phyloP scores from a whole-genome alignment of 768 basidiomycete species.

The Cubamyces sp. region DNA sequence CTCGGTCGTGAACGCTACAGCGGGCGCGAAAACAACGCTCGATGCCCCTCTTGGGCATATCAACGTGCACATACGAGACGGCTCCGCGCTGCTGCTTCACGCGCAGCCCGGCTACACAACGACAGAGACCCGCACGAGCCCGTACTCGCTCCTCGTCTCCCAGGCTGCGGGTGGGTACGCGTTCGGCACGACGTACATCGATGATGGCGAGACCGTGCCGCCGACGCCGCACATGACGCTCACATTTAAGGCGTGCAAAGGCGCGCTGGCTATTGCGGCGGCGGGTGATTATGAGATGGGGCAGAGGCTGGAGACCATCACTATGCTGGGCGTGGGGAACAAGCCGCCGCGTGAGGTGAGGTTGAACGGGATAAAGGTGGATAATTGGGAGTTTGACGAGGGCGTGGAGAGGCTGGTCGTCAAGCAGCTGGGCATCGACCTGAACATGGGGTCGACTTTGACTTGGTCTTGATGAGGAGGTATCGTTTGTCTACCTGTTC shows the following conservation, averaged over 20 bases:
- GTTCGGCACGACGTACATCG: conserved; percentile 64
- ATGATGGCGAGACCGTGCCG: conserved; percentile 68
- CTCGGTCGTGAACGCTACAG: conserved; percentile 48
- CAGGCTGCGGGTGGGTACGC: conserved; percentile 52
- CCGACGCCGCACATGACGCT: conserved; percentile 58
- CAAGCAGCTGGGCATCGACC: conserved; percentile 41
- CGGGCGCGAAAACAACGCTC: conserved; percentile 51
- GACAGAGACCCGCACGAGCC: conserved; percentile 62
- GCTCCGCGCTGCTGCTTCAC: conserved; percentile 67
- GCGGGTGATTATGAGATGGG: conserved; percentile 46
- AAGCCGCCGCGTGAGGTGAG: conserved; percentile 44
- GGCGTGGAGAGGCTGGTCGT: conserved; percentile 48
- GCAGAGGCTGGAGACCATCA: conserved; percentile 56
- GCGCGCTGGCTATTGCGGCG: conserved; percentile 43
- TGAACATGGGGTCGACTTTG: conserved; percentile 46
- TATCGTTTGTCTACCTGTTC: too few species aligned
- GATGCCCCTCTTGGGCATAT: conserved; percentile 75
- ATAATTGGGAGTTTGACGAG: conserved; percentile 45
- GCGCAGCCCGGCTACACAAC: conserved; percentile 67
- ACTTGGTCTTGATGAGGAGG: conserved; percentile 40
- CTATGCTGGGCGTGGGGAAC: conserved; percentile 54
- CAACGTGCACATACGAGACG: conserved; percentile 75
- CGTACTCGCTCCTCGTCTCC: conserved; percentile 66
- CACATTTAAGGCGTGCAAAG: conserved; percentile 44
- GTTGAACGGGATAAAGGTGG: conserved; percentile 28